Percentiles rank a stretch among this genome's conserved stretches.
phyloP scores from a whole-genome alignment of 2,329 filamentous ascomycete species.

The Annulohypoxylon truncatum region DNA sequence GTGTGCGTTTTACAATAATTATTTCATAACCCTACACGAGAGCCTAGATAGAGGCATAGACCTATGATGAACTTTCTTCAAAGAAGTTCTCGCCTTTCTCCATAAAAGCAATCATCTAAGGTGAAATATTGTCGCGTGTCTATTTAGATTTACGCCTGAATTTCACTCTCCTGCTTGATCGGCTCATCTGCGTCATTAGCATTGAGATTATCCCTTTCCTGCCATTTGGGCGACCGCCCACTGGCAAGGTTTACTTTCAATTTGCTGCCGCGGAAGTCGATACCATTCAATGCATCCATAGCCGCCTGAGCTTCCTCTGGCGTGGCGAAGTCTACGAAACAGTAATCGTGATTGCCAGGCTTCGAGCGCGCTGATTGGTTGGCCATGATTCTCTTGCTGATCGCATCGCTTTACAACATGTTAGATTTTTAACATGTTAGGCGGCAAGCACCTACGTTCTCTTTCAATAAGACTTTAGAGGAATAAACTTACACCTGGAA shows the following conservation, averaged over 20 bases:
- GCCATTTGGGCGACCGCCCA: constrained; percentile 42
- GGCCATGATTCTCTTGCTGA: constrained; percentile 67
- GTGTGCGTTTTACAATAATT: neutral
- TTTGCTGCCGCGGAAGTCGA: constrained; percentile 37
- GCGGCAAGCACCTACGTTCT: no score
- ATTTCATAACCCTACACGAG: neutral
- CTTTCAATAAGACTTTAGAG: neutral
- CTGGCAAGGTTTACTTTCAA: constrained; percentile 46
- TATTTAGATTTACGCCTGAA: neutral
- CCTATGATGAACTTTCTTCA: neutral
- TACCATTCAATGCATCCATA: constrained; percentile 56
- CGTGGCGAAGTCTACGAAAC: constrained; percentile 72
- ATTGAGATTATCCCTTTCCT: constrained; percentile 40
- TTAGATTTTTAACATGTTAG: constrained; percentile 22
- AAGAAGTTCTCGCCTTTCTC: neutral
- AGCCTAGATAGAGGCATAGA: no score
- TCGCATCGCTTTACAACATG: constrained; percentile 46
- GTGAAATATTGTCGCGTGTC: neutral
- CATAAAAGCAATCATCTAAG: neutral
- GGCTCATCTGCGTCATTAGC: constrained; percentile 10
- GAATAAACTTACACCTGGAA: constrained; percentile 56
- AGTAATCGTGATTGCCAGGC: constrained; percentile 69
- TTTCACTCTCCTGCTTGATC: neutral
- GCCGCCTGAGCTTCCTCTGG: constrained; percentile 65
- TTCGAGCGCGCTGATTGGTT: constrained; percentile 65